phyloP scores from a whole-genome alignment of 164 flowering plant genomes.

The Vitis riparia region DNA sequence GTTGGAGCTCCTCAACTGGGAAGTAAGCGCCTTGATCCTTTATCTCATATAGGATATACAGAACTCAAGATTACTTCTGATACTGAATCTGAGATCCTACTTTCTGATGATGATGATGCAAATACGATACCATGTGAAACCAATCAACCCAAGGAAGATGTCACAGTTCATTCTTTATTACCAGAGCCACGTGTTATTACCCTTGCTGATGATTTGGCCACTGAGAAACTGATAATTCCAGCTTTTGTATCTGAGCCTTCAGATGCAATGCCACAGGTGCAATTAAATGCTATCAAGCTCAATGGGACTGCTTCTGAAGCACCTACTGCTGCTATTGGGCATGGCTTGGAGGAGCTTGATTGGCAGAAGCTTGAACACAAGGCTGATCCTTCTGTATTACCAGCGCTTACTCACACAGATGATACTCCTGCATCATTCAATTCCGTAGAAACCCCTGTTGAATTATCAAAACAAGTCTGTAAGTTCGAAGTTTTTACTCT shows the following conservation, averaged over 20 bases:
- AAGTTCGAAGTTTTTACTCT: conserved; percentile 15
- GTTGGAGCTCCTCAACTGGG: conserved; percentile 1
- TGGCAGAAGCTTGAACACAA: conserved; percentile 27
- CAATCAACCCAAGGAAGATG: conserved; percentile 13
- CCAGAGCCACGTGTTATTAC: conserved; percentile 21
- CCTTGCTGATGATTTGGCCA: conserved; percentile 10
- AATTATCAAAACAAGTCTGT: conserved; percentile 23
- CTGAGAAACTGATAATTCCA: conserved; percentile 21
- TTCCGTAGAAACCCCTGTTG: conserved; percentile 8
- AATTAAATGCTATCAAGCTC: not conserved
- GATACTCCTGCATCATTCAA: conserved; percentile 17
- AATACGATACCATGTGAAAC: conserved; percentile 9
- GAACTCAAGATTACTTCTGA: conserved; percentile 43
- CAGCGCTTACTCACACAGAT: conserved; percentile 23
- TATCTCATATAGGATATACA: conserved; percentile 38
- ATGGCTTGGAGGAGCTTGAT: conserved; percentile 36
- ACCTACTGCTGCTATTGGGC: conserved; percentile 14
- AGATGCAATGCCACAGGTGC: conserved; percentile 10
- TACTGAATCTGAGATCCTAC: conserved; percentile 35
- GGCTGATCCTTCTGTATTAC: conserved; percentile 1
- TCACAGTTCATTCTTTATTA: conserved; percentile 2
- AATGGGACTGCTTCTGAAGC: conserved; percentile 2
- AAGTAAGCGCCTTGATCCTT: conserved; percentile 14
- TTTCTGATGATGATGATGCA: conserved; percentile 29
- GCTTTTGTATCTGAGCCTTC: conserved; percentile 17